Base-by-base conservation (phyloP, 768 basidiomycete species). In the Lactarius tabidus region DNA sequence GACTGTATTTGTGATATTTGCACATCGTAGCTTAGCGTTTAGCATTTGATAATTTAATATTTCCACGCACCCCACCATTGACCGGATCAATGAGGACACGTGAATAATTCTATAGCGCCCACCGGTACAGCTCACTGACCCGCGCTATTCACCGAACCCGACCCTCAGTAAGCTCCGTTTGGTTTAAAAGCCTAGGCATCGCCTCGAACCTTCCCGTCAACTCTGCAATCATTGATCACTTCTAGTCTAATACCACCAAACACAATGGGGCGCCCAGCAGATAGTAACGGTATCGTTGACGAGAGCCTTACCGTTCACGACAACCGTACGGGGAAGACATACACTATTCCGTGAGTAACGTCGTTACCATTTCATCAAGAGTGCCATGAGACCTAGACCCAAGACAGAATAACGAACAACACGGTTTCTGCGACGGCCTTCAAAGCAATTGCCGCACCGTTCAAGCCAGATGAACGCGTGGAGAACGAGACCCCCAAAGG, bases 401-500 rank as follows among this genome's bases (percentile, higher is more conserved):
- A 33, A 23, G 10, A 33, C 43, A 94, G 92, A 6, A 93, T 96
- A 69, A 78, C 77, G 33, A 84, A 94, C 75, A 95, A 95, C 74
- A 84, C 88, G 39, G 81, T 96, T 31, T 77, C 84, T 28, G 93
- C 93, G 0, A 88, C 89, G 1, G 86, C 86, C 18, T 94, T 95
- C 83, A 93, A 93, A 79, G 76, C 75, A 38, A 85, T 95, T 70
- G 81, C 81, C 39, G 88, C 91, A 0, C 78, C 85, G 1, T 70
- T 75, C 38, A 80, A 80, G 41, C 74, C 80, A 33, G 83, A 82
- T 1, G 90, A 91, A 74, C 80, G 88, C 36, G 83, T 84, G 65
- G 91, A 94, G 81, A 88, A 93, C 74, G 90, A 93, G 77, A 88
- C 90, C 0, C 83, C 88, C 75, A 90, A 87, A 65, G 93, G 93